phyloP scores from a whole-genome alignment of 768 basidiomycete species.

The Mrakia blollopis region DNA sequence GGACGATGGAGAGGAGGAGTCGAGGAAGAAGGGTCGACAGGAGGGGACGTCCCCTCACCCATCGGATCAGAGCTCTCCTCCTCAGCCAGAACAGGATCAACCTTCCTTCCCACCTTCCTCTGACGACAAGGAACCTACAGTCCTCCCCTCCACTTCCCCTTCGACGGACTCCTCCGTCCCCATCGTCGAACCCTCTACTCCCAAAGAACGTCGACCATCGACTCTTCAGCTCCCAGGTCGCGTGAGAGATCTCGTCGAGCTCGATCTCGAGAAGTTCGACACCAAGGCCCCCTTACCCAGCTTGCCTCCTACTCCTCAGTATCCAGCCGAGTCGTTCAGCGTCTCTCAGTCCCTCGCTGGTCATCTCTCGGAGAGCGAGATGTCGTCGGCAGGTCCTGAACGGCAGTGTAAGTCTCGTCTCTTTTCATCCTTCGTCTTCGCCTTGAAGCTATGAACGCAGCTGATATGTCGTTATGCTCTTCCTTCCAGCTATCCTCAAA shows the following conservation, averaged over 20 bases:
- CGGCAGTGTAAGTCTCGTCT: conserved; percentile 48
- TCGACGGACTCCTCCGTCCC: neutral
- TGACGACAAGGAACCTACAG: neutral
- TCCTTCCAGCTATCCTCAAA: conserved; percentile 57
- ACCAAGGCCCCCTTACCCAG: conserved; percentile 44
- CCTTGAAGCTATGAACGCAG: neutral
- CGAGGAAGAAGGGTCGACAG: conserved; percentile 6
- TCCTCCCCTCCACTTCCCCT: neutral
- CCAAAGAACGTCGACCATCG: conserved; percentile 1
- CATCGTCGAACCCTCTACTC: neutral
- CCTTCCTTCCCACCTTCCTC: neutral
- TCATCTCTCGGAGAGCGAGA: conserved; percentile 46
- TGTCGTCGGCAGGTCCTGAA: conserved; percentile 53
- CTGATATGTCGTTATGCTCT: neutral
- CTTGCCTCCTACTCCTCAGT: conserved; percentile 38
- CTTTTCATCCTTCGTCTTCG: neutral
- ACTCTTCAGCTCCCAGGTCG: conserved; percentile 2
- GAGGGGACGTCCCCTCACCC: neutral
- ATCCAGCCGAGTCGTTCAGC: conserved; percentile 16
- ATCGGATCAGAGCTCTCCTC: conserved; percentile 2
- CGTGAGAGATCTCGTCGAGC: conserved; percentile 35
- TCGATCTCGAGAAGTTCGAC: conserved; percentile 44
- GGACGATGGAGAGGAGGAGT: conserved; percentile 29
- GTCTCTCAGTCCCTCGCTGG: conserved; percentile 12
- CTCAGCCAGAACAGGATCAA: neutral